Conservation (phyloP, 73 alveolate genomes). For the Paramecium primaurelia region DNA sequence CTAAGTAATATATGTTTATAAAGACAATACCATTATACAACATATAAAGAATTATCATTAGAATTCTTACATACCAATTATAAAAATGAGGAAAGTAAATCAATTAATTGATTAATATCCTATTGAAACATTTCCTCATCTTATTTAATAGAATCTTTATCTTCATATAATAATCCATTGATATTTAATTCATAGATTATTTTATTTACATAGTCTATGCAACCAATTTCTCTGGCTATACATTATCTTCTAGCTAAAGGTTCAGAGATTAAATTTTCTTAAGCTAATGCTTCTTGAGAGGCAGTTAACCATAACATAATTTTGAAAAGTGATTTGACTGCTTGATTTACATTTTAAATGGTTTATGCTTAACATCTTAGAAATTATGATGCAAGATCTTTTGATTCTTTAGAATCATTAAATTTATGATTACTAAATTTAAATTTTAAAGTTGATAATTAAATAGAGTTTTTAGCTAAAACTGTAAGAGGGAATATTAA, state of each 20-base stretch:
- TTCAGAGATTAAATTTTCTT: background rate
- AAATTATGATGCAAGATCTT: background rate
- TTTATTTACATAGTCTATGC: background rate
- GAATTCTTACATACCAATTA: background rate
- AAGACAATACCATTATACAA: constrained; percentile 21
- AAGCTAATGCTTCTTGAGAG: background rate
- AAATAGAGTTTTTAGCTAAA: constrained; percentile 9
- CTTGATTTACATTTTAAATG: background rate
- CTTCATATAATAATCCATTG: constrained; percentile 10
- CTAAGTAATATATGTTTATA: background rate
- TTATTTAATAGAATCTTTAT: background rate
- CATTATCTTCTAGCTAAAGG: background rate
- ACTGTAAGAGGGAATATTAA: background rate
- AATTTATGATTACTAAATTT: background rate
- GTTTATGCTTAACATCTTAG: background rate
- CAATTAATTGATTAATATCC: background rate
- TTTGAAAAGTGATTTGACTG: background rate
- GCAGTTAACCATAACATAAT: constrained; percentile 9
- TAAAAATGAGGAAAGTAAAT: background rate
- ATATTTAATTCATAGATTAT: background rate
- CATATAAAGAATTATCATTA: constrained; percentile 9
- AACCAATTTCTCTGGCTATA: constrained; percentile 9
- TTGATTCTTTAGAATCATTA: constrained; percentile 1
- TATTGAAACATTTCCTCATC: background rate
- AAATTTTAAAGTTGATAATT: background rate